These are phyloP conservation scores for Pseudoscleropodium purum DNA, from an alignment of 225 moss, liverwort and hornwort species.

Conservation along the genomic window DNA sequence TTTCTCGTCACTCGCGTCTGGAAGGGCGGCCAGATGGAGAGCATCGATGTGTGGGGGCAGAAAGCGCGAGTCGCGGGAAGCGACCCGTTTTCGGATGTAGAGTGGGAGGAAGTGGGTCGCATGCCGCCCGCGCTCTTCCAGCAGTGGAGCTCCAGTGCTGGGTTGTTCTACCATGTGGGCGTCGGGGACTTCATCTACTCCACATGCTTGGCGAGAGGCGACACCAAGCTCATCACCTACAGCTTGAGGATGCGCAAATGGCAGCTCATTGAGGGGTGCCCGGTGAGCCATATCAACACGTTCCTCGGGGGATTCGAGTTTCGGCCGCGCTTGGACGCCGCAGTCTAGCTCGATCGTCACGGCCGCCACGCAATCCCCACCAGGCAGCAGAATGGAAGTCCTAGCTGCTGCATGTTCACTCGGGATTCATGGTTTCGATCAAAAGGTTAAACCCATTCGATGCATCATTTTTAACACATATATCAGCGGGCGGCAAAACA, in stretches of 20 bases:
- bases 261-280: slow-evolving; percentile 55
- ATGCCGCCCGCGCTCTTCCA: slow-evolving; percentile 43
- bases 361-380: background rate
- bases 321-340: slow-evolving; percentile 41
- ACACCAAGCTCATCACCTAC: slow-evolving; percentile 51
- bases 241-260: slow-evolving; percentile 24
- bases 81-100: slow-evolving; percentile 27
- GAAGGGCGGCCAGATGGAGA: slow-evolving; percentile 54
- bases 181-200: slow-evolving; percentile 54
- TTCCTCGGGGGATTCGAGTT: slow-evolving; percentile 56
- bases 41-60: slow-evolving; percentile 57
- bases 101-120: slow-evolving; percentile 45
- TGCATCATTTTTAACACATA: background rate
- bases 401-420: background rate
- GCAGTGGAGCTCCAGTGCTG: slow-evolving; percentile 47
- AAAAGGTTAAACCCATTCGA: background rate
- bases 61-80: background rate
- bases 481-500: background rate
- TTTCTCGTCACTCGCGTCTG: slow-evolving; percentile 50
- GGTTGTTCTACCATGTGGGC: slow-evolving; percentile 48
- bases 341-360: slow-evolving; percentile 7
- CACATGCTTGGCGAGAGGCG: slow-evolving; percentile 39
- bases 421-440: background rate
- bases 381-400: background rate
- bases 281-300: slow-evolving; percentile 46